A percentile compares a stretch with the other conserved stretches of the same genome.
Evolutionary conservation across 345 rosid genomes (phyloP).

Genomic region (Aquilaria malaccensis): DNA sequence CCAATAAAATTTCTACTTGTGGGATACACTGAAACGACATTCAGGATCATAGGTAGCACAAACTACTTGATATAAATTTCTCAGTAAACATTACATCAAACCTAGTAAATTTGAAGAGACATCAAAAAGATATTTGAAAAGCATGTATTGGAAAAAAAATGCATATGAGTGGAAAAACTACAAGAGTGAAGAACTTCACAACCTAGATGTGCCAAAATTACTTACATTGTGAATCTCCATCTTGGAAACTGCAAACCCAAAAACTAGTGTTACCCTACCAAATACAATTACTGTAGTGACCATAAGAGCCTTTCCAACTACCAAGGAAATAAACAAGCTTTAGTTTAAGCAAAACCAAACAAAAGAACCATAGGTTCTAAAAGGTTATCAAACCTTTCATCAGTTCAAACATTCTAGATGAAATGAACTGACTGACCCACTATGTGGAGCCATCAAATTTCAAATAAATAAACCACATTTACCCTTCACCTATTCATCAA

Average conservation of each 20-base stretch:
- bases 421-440: too few relatives aligned
- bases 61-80: neutral
- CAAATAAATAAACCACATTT: neutral
- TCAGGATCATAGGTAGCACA: neutral
- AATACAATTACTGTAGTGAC: slow-evolving; percentile 65
- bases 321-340: neutral
- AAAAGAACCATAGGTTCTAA: neutral
- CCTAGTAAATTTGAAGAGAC: neutral
- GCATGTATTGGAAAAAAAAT: neutral
- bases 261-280: slow-evolving; percentile 57
- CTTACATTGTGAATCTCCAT: slow-evolving; percentile 59
- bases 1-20: too few relatives aligned
- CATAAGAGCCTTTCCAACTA: slow-evolving; percentile 87
- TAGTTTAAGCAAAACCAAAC: neutral
- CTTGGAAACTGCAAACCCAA: slow-evolving; percentile 57
- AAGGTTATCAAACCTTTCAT: neutral
- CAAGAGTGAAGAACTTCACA: neutral
- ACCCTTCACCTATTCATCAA: too few relatives aligned
- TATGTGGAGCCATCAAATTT: too few relatives aligned
- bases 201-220: neutral
- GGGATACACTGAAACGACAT: neutral
- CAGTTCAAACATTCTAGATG: neutral
- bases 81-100: neutral
- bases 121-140: neutral
- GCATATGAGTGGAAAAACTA: neutral